A percentile compares a stretch with the other conserved stretches of the same genome.
These are phyloP conservation scores for Piromyces finnis DNA, from an alignment of 192 early-diverging fungal genomes.

Conservation along the genomic window DNA sequence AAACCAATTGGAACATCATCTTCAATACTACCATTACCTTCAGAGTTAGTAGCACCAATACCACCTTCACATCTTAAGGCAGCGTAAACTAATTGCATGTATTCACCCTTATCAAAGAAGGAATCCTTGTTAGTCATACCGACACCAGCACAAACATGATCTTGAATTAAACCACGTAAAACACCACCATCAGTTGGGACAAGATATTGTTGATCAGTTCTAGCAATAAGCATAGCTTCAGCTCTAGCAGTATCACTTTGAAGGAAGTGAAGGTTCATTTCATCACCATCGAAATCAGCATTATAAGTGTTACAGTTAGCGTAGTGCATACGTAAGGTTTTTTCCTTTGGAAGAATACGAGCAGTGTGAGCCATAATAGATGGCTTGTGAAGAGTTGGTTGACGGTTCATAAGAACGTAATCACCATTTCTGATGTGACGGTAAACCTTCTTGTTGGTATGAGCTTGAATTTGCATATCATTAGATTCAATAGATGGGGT, in stretches of 20 bases:
- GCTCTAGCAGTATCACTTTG: constrained; percentile 94
- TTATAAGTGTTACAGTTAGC: constrained; percentile 82
- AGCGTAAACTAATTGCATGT: constrained; percentile 86
- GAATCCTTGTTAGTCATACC: constrained; percentile 77
- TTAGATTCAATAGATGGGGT: constrained; percentile 20
- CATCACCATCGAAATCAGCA: constrained; percentile 99
- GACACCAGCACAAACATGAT: constrained; percentile 94
- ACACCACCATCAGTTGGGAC: constrained; percentile 94
- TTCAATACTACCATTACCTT: constrained; percentile 38
- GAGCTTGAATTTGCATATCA: constrained; percentile 18
- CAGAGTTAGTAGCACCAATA: constrained; percentile 29
- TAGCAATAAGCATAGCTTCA: constrained; percentile 88
- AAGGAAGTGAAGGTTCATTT: constrained; percentile 99
- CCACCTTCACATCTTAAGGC: constrained; percentile 62
- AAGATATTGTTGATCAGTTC: constrained; percentile 88
- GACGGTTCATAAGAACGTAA: constrained; percentile 91
- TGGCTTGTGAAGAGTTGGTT: constrained; percentile 98
- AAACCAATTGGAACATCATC: constrained; percentile 24
- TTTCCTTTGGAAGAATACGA: constrained; percentile 84
- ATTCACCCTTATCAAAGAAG: constrained; percentile 70
- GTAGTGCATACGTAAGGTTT: constrained; percentile 99
- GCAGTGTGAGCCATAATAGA: constrained; percentile 98
- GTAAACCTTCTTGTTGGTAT: constrained; percentile 89
- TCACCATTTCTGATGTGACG: constrained; percentile 96
- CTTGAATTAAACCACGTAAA: constrained; percentile 93